These are phyloP conservation scores for Coriaria nepalensis DNA, from an alignment of 306 rosid species.

Conservation along the genomic window DNA sequence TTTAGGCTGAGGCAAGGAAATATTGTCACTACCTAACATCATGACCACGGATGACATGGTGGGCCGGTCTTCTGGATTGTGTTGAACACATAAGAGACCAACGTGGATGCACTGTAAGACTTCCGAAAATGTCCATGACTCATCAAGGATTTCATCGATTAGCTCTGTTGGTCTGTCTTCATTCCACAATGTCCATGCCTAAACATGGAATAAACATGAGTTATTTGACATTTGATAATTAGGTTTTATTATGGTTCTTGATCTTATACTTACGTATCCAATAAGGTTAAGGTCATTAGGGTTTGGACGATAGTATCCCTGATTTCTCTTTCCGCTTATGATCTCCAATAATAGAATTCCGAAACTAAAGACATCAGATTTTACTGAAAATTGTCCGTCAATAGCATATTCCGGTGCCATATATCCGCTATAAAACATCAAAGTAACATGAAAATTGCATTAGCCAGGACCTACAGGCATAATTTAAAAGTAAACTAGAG, in stretches of 20 bases:
- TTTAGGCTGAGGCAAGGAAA: constrained; percentile 24
- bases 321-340: constrained; percentile 30
- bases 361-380: constrained; percentile 26
- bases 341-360: no score
- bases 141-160: constrained; percentile 19
- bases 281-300: constrained; percentile 21
- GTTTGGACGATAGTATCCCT: constrained; percentile 20
- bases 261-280: constrained; percentile 32
- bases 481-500: no score
- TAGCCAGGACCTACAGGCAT: no score
- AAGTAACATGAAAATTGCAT: neutral
- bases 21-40: constrained; percentile 25
- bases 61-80: constrained; percentile 23
- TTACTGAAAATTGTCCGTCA: constrained; percentile 10
- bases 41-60: constrained; percentile 23
- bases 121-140: constrained; percentile 11
- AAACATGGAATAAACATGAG: neutral
- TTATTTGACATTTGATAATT: no score
- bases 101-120: constrained; percentile 35
- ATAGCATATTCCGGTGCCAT: constrained; percentile 3
- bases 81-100: constrained; percentile 40
- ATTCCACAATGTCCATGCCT: constrained; percentile 52
- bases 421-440: constrained; percentile 15
- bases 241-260: neutral
- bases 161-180: constrained; percentile 24